phyloP scores from a whole-genome alignment of 2,329 filamentous ascomycete genomes.

The Fusarium tupiense region DNA sequence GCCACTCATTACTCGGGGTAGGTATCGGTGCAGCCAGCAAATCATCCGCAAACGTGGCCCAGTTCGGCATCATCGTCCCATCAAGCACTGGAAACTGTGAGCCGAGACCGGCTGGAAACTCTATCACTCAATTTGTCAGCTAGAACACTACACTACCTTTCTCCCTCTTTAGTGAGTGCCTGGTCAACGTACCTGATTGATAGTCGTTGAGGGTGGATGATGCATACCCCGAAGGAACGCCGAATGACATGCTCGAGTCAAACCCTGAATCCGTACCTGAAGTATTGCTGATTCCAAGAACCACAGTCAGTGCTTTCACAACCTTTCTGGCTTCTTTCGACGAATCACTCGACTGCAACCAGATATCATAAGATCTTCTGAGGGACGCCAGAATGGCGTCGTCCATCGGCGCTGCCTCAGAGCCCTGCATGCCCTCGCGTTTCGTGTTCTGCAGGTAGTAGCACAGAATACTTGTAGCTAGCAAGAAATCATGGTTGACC shows the following conservation, averaged over 20 bases:
- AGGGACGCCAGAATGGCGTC: neutral
- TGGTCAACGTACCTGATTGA: neutral
- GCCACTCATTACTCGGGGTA: neutral
- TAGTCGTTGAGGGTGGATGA: neutral
- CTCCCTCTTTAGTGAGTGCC: neutral
- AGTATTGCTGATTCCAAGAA: neutral
- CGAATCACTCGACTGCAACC: neutral
- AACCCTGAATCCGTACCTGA: neutral
- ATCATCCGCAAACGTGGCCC: constrained; percentile 1
- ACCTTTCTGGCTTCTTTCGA: constrained; percentile 1
- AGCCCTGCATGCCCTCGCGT: neutral
- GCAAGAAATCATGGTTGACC: constrained; percentile 1
- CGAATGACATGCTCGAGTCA: neutral
- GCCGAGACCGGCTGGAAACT: neutral
- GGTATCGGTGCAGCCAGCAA: neutral
- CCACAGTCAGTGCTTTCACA: neutral
- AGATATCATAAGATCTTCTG: neutral
- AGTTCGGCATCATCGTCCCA: neutral
- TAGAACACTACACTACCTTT: fast-evolving
- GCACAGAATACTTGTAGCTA: neutral
- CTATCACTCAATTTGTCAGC: neutral
- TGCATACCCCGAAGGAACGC: neutral
- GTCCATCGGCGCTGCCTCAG: neutral
- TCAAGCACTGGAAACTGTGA: neutral
- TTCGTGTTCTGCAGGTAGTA: neutral